phyloP scores from a whole-genome alignment of 345 rosid genomes.

The Syzygium oleosum region DNA sequence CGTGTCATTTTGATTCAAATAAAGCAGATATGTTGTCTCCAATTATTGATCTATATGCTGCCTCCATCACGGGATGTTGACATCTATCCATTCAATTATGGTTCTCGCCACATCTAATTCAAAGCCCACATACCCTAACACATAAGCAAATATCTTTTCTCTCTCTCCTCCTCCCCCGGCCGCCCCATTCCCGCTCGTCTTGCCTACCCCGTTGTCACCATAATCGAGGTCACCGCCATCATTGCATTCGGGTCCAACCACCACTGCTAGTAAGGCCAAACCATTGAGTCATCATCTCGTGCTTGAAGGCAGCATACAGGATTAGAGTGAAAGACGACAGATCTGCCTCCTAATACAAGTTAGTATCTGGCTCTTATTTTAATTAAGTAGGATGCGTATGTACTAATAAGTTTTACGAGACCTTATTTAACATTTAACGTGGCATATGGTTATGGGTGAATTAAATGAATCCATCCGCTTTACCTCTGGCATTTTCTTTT shows the following conservation, averaged over 20 bases:
- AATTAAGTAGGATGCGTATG: too few relatives aligned
- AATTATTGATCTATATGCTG: not conserved
- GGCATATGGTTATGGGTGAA: too few relatives aligned
- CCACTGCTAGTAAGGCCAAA: not conserved
- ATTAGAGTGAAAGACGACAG: not conserved
- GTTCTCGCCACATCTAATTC: not conserved
- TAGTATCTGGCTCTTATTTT: too few relatives aligned
- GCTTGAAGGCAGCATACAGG: not conserved
- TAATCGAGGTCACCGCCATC: not conserved
- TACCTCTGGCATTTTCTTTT: too few relatives aligned
- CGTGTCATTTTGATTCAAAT: not conserved
- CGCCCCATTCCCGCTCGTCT: not conserved
- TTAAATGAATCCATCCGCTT: too few relatives aligned
- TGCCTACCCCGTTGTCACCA: not conserved
- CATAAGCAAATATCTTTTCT: not conserved
- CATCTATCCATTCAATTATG: too few relatives aligned
- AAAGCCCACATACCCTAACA: not conserved
- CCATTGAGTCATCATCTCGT: not conserved
- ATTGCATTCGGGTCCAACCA: not conserved
- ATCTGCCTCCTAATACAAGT: fast-evolving
- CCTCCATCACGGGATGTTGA: not conserved
- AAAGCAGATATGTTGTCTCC: not conserved
- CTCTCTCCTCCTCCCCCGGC: not conserved
- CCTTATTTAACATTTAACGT: too few relatives aligned
- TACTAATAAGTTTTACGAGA: too few relatives aligned